Base-by-base conservation (phyloP, 2,329 filamentous ascomycete genomes). In the Fusarium duplospermum region DNA sequence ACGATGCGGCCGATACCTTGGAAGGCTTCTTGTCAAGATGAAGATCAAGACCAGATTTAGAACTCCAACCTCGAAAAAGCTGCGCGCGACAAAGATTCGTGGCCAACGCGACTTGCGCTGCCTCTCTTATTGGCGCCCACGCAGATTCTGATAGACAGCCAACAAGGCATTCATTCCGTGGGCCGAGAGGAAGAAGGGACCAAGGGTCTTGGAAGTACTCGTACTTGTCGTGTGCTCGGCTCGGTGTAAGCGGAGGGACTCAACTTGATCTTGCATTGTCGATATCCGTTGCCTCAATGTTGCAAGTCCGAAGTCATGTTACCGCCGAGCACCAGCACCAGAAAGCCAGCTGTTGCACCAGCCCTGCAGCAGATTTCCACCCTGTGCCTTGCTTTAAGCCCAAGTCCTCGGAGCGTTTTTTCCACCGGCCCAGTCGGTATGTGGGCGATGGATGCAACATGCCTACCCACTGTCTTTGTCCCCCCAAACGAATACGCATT, bases 1-100 rank as follows among this genome's bases (percentile, higher is more conserved):
- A 62, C 64, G 31, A 60, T 69, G 72, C 62, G 62, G 62, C 42
- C 64, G 47, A 77, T 67, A 61, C 61, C 70, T 77, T 76, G 72
- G 70, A 76, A 77, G 54, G 52, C 62, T 67, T 72, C 50, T 67
- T 62, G 68, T 66, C 56, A 42, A 67, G 67, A 65, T 66, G 76
- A 78, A 76, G 73, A 78, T 76, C 71, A 75, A 67, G 59, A 54
- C 75, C 69, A 72, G 47, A 72, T 74, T 54, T 38, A 66, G 68
- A 66, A 64, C 59, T 67, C 62, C 59, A 66, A 57, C 50, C 66
- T 75, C 27, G 7, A 57, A 56, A 65, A 69, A 42, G 31, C 56
- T 68, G 59, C 54, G 33, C 40, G 50, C 31, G 20, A 33, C 54
- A 24, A 62, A 52, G 35, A 42, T 36, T 52, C 16, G 50, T 54